A percentile compares a stretch with the other conserved stretches of the same genome.
phyloP scores from a whole-genome alignment of 257 asterid species.

The Plantago major region DNA sequence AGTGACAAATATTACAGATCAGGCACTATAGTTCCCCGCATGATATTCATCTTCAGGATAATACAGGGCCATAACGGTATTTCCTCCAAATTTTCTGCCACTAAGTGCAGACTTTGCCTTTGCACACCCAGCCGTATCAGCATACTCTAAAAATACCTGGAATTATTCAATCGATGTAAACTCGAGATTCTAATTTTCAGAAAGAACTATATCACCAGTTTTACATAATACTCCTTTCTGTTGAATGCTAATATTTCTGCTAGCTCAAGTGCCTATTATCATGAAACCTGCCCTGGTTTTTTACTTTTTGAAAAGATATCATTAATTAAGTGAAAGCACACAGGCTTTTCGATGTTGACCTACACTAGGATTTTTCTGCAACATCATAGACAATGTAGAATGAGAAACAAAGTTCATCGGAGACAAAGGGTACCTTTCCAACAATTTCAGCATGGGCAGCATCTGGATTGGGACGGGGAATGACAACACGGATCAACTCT shows the following conservation, averaged over 20 bases:
- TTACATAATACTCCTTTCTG: no score
- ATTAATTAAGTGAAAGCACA: no score
- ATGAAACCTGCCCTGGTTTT: no score
- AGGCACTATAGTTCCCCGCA: conserved; percentile 23
- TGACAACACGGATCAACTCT: conserved; percentile 50
- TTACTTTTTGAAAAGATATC: no score
- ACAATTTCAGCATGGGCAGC: conserved; percentile 28
- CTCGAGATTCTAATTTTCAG: not conserved
- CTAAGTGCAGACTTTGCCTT: conserved; percentile 52
- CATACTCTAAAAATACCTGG: conserved; percentile 64
- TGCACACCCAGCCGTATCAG: conserved; percentile 42
- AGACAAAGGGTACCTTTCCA: conserved; percentile 45
- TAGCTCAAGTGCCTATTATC: no score
- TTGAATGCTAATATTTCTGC: no score
- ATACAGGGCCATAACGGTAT: conserved; percentile 43
- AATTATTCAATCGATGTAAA: conserved; percentile 4
- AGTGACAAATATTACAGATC: not conserved
- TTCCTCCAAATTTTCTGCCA: conserved; percentile 69
- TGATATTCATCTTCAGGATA: conserved; percentile 60
- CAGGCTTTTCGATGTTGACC: not conserved
- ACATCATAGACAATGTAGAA: not conserved
- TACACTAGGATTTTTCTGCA: no score
- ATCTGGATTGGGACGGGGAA: conserved; percentile 55
- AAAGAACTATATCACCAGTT: not conserved
- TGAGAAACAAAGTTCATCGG: not conserved